Conservation (phyloP, 495 filamentous ascomycete genomes). For the Penicillium cataractarum region DNA sequence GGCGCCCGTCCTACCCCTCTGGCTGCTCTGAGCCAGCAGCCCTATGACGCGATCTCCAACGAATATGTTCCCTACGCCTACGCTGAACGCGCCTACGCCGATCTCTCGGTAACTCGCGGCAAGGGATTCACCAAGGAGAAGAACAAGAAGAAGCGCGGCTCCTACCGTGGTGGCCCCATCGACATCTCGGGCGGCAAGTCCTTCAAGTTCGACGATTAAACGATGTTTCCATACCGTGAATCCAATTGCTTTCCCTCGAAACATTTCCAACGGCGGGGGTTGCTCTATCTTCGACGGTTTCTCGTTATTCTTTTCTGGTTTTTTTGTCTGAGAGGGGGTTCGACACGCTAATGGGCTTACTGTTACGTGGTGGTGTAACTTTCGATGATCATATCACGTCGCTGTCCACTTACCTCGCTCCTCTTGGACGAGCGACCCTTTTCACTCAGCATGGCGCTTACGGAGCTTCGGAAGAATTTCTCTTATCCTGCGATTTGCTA, state of each 20-base stretch:
- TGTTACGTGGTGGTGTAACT: neutral
- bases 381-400: conserved; percentile 1
- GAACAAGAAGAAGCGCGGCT: conserved; percentile 90
- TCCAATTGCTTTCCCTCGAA: neutral
- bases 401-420: neutral
- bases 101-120: conserved; percentile 86
- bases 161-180: conserved; percentile 82
- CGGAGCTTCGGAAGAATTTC: conserved; percentile 28
- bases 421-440: conserved; percentile 2
- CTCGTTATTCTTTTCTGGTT: neutral
- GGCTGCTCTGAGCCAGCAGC: conserved; percentile 49
- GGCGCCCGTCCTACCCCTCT: conserved; percentile 51
- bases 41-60: conserved; percentile 61
- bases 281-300: neutral
- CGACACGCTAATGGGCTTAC: neutral
- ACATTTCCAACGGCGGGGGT: neutral
- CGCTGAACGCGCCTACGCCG: conserved; percentile 81
- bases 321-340: neutral
- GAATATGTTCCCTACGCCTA: conserved; percentile 83
- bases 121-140: conserved; percentile 99
- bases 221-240: neutral
- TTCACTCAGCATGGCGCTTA: conserved; percentile 36
- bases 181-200: conserved; percentile 69
- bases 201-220: conserved; percentile 86
- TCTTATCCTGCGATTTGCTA: conserved; percentile 15